Evolutionary conservation across 1,139 yeast genomes (phyloP), one percentile per base, ranked within the genome.

Genomic region (Kodamaea sp.): DNA sequence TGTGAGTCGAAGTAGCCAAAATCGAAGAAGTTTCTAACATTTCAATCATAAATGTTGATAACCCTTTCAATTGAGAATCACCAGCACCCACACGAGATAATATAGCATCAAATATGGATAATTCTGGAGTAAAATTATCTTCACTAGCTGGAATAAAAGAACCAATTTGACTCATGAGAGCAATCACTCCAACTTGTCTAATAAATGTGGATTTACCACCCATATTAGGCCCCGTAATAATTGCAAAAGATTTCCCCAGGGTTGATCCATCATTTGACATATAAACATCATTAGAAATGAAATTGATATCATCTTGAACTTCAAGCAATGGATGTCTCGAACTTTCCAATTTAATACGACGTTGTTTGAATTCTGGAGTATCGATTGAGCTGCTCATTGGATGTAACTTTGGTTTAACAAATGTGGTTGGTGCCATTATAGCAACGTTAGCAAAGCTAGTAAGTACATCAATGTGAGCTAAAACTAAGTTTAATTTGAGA

Each of bases 81-180:
- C 97, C 95, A 2, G 98, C 97, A 10, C 98, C 98, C n/a, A 92
- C 96, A 54, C 98, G 79, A 9, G 97, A 95, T 45, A 92, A 73
- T 8, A 92, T 85, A 1, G 96, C 89, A 63, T 92, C 98, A 47
- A 89, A 88, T 2, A 92, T 71, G 5, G 90, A 81, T 30, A 92
- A 59, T 52, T 86, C 90, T 0, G 96, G 89, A 33, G 65, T 70
- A 1, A 70, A 67, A 48, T 84, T 79, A 3, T 54, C 57, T 2
- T 56, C 62, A 20, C 58, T 56, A 1, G 54, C 67, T 1, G 98
- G 98, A 26, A 92, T 81, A 58, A 86, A 92, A 48, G 95, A 84
- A 1, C 98, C 98, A 25, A 90, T 77, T 60, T 92, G 98, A 27
- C 92, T 89, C 87, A 92, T 75, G 36, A 90, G 67, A 2, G 94